Evolutionary conservation across 306 rosid genomes (phyloP).

Genomic region (Cyamopsis tetragonoloba): DNA sequence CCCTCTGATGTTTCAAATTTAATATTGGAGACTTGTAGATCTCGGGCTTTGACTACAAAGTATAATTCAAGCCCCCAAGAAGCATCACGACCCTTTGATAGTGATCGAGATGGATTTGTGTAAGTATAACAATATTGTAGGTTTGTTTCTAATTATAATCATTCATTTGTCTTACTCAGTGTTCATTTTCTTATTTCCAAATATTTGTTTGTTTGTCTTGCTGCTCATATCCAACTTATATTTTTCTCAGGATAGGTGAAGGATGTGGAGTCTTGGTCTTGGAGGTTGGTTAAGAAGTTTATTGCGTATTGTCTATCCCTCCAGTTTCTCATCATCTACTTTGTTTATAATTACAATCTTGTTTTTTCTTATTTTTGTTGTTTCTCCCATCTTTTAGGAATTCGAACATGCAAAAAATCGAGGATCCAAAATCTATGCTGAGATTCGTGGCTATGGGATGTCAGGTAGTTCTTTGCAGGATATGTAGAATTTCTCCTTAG

Average conservation of each 20-base stretch:
- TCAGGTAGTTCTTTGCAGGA: constrained; percentile 53
- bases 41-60: constrained; percentile 75
- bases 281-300: constrained; percentile 62
- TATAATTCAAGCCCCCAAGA: constrained; percentile 78
- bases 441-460: constrained; percentile 94
- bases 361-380: constrained; percentile 13
- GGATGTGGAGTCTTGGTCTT: constrained; percentile 85
- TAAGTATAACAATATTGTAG: constrained; percentile 34
- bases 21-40: constrained; percentile 43
- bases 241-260: constrained; percentile 77
- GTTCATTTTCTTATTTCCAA: background rate
- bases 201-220: constrained; percentile 11
- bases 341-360: constrained; percentile 20
- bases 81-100: constrained; percentile 86
- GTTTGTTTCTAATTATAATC: constrained; percentile 17
- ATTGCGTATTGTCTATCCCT: background rate
- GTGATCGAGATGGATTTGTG: constrained; percentile 96
- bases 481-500: constrained; percentile 12
- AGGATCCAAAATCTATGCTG: constrained; percentile 86
- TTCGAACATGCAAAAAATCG: constrained; percentile 79
- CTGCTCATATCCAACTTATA: constrained; percentile 27
- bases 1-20: background rate
- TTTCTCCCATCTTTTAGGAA: constrained; percentile 52
- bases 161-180: background rate
- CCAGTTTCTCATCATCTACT: background rate